Conservation (phyloP, 345 rosid genomes). For the Melaleuca quinquenervia region DNA sequence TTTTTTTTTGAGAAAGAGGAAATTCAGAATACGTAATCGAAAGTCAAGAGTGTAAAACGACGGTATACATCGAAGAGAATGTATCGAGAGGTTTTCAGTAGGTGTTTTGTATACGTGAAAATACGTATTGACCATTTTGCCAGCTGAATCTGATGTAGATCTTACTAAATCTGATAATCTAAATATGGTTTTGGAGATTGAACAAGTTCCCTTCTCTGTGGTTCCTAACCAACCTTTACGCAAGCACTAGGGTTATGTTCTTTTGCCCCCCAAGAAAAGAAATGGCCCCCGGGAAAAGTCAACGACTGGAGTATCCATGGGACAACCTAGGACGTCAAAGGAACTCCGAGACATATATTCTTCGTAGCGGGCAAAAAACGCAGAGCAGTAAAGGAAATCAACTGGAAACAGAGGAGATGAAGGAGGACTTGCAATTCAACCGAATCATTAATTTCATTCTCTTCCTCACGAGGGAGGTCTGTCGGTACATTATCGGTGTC, state of each 20-base stretch:
- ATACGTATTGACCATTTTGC: too few relatives aligned
- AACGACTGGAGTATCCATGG: too few relatives aligned
- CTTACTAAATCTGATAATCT: background rate
- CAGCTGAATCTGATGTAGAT: background rate
- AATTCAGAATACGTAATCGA: background rate
- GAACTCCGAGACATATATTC: background rate
- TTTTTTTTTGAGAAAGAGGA: too few relatives aligned
- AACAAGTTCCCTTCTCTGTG: too few relatives aligned
- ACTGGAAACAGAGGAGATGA: background rate
- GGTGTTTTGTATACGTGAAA: rapidly evolving
- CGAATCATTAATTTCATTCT: background rate
- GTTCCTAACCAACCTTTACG: too few relatives aligned
- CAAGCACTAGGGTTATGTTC: too few relatives aligned
- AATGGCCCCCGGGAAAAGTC: too few relatives aligned
- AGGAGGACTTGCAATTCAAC: background rate
- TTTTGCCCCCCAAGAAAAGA: too few relatives aligned
- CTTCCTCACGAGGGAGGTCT: background rate
- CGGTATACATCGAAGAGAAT: background rate
- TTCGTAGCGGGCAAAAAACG: background rate
- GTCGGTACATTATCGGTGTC: background rate
- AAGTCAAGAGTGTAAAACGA: background rate
- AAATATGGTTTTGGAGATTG: background rate
- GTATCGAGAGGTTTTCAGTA: background rate
- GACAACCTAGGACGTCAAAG: too few relatives aligned
- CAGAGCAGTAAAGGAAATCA: background rate